Conservation (phyloP, 2,329 filamentous ascomycete genomes). For the Didymella keratinophila region DNA sequence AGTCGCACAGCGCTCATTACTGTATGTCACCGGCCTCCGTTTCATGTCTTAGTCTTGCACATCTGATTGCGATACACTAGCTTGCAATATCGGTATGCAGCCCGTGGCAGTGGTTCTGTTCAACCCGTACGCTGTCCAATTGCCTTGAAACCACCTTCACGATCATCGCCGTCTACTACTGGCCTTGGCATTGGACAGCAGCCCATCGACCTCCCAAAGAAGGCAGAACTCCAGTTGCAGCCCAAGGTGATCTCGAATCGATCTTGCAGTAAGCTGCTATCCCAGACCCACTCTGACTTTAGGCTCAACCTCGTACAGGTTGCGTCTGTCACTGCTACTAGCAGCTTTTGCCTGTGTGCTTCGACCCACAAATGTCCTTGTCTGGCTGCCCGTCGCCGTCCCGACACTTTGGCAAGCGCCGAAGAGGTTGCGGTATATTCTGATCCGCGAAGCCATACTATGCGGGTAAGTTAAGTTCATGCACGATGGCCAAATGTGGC, state of each 20-base stretch:
- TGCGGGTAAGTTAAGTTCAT: slow-evolving; percentile 59
- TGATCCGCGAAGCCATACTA: slow-evolving; percentile 69
- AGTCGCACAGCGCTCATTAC: slow-evolving; percentile 72
- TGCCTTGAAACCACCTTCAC: slow-evolving; percentile 91
- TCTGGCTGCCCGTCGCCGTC: slow-evolving; percentile 76
- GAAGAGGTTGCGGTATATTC: slow-evolving; percentile 56
- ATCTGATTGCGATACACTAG: slow-evolving; percentile 54
- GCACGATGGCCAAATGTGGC: slow-evolving; percentile 3
- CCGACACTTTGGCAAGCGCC: slow-evolving; percentile 59
- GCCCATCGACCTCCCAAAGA: slow-evolving; percentile 24
- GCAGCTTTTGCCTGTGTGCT: slow-evolving; percentile 85
- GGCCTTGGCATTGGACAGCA: slow-evolving; percentile 78
- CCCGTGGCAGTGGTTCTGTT: slow-evolving; percentile 97
- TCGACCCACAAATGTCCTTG: slow-evolving; percentile 85
- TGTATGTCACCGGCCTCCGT: slow-evolving; percentile 61
- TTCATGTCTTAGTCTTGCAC: slow-evolving; percentile 29
- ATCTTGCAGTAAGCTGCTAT: slow-evolving; percentile 38
- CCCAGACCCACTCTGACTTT: slow-evolving; percentile 20
- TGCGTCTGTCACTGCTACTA: slow-evolving; percentile 69
- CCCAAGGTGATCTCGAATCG: slow-evolving; percentile 44
- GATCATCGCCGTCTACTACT: slow-evolving; percentile 77
- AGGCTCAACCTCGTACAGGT: slow-evolving; percentile 42
- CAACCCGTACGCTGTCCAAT: slow-evolving; percentile 92
- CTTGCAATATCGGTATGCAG: slow-evolving; percentile 75
- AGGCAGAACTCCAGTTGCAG: slow-evolving; percentile 44